phyloP scores from a whole-genome alignment of 2,329 filamentous ascomycete species.

The Botrytis byssoidea region DNA sequence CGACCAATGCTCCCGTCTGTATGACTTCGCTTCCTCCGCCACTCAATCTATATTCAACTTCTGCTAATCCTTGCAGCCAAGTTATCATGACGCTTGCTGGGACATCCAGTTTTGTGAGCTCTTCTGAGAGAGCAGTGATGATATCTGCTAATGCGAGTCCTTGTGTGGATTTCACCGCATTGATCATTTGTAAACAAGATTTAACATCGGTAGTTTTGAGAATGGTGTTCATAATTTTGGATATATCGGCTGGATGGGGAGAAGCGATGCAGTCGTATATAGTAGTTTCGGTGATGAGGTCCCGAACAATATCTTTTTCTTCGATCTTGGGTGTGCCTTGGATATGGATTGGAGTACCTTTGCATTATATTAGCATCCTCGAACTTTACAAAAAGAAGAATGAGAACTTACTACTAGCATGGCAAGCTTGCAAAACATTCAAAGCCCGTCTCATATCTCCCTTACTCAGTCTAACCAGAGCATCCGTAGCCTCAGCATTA shows the following conservation, averaged over 20 bases:
- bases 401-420: slow-evolving; percentile 73
- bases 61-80: slow-evolving; percentile 87
- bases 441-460: slow-evolving; percentile 94
- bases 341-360: slow-evolving; percentile 65
- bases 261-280: slow-evolving; percentile 98
- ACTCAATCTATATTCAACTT: slow-evolving; percentile 88
- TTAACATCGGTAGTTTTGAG: slow-evolving; percentile 84
- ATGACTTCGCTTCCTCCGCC: slow-evolving; percentile 83
- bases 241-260: slow-evolving; percentile 85
- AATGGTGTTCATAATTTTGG: slow-evolving; percentile 78
- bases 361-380: slow-evolving; percentile 19
- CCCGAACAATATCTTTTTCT: slow-evolving; percentile 67
- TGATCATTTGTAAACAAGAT: slow-evolving; percentile 83
- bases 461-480: slow-evolving; percentile 82
- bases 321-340: slow-evolving; percentile 59
- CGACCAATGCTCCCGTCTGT: slow-evolving; percentile 90
- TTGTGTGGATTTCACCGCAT: slow-evolving; percentile 79
- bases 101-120: slow-evolving; percentile 79
- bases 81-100: slow-evolving; percentile 81
- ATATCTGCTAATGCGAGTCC: slow-evolving; percentile 93
- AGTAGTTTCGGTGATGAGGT: slow-evolving; percentile 84
- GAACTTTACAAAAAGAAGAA: neutral
- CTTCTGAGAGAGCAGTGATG: slow-evolving; percentile 79
- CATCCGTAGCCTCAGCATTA: slow-evolving; percentile 73
- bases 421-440: slow-evolving; percentile 94